These are phyloP conservation scores for Gossypium gossypioides DNA, from an alignment of 441 rosid genomes.

Conservation along the genomic window DNA sequence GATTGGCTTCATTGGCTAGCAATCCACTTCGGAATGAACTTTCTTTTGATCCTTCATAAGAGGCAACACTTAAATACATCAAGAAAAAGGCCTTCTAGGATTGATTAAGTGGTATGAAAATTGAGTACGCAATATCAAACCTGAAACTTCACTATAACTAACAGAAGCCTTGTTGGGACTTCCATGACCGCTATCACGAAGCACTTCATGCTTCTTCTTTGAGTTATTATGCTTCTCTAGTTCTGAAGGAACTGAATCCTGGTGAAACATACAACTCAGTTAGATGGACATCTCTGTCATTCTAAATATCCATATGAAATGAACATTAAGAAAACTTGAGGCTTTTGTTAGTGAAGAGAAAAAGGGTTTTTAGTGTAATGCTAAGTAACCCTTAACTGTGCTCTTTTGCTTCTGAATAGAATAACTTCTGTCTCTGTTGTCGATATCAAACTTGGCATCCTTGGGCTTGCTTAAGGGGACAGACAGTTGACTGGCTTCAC, in stretches of 20 bases:
- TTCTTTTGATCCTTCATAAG: conserved; percentile 34
- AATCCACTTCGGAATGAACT: conserved; percentile 19
- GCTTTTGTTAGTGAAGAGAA: background rate
- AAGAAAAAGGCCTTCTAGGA: conserved; percentile 3
- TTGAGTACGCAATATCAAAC: conserved; percentile 32
- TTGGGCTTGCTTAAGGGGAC: conserved; percentile 6
- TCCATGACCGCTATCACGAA: conserved; percentile 20
- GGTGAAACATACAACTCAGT: conserved; percentile 11
- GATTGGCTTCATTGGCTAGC: conserved; percentile 14
- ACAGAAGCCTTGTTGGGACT: conserved; percentile 23
- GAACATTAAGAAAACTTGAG: conserved; percentile 7
- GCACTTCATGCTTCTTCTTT: conserved; percentile 46
- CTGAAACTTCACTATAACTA: conserved; percentile 33
- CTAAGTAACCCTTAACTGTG: conserved; percentile 43
- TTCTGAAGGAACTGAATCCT: conserved; percentile 6
- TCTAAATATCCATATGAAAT: conserved; percentile 22
- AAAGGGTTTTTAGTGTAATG: conserved; percentile 10
- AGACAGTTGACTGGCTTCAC: conserved; percentile 16
- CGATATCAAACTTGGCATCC: conserved; percentile 9
- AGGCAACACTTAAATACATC: conserved; percentile 20
- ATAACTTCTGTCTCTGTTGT: conserved; percentile 15
- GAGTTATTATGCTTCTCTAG: conserved; percentile 16
- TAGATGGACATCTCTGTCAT: conserved; percentile 25
- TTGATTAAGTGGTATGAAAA: background rate
- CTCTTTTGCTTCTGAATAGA: conserved; percentile 20